Percentiles rank a stretch among this genome's conserved stretches.
Evolutionary conservation across 2,329 filamentous ascomycete species (phyloP).

Genomic region (Xylaria digitata): DNA sequence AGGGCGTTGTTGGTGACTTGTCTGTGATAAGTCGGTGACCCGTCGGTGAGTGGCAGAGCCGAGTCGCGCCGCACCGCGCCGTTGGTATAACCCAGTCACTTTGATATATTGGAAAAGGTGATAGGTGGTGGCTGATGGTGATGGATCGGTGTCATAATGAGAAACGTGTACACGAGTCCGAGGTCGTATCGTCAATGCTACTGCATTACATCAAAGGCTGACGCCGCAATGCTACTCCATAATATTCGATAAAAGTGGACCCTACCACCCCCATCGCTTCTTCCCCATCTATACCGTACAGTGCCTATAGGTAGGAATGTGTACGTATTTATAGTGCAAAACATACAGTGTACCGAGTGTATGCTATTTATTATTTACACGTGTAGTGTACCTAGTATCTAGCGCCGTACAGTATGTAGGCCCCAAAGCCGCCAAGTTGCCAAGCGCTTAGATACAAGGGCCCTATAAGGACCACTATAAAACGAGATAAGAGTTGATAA

Average conservation of each 20-base stretch:
- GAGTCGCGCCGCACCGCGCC: not conserved
- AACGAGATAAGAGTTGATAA: not conserved
- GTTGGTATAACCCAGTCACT: slow-evolving; percentile 3
- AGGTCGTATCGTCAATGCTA: not conserved
- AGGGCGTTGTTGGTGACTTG: not conserved
- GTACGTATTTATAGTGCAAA: no score
- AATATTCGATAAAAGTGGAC: slow-evolving; percentile 3
- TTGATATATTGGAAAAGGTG: no score
- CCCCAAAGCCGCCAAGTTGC: no score
- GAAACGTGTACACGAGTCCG: not conserved
- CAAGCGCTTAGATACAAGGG: no score
- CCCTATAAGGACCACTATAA: no score
- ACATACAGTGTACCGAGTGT: no score
- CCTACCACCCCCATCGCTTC: not conserved
- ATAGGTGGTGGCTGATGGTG: not conserved
- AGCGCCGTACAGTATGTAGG: no score
- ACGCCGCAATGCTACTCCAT: slow-evolving; percentile 5
- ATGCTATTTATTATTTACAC: no score
- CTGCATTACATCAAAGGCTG: slow-evolving; percentile 11
- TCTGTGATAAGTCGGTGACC: no score
- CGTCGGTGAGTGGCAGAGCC: not conserved
- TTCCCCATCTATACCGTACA: no score
- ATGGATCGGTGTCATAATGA: slow-evolving; percentile 1
- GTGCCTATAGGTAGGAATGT: no score
- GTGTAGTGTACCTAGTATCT: no score